Evolutionary conservation across 306 rosid species (phyloP), one percentile per base, ranked within the genome.

Genomic region (Inga oerstediana): DNA sequence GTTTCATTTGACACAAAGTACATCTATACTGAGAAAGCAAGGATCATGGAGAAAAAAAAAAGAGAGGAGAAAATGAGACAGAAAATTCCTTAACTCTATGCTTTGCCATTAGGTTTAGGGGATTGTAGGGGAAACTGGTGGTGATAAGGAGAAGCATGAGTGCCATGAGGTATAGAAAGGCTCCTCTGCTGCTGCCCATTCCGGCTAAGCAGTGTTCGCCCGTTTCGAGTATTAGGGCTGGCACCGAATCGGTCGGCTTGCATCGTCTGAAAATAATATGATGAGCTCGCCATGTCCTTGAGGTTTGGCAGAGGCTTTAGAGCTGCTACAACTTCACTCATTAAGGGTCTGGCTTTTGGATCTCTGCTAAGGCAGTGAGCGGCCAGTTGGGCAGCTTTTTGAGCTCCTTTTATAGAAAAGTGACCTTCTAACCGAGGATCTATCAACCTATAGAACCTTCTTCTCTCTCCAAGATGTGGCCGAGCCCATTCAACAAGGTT

Each of bases 401-500:
- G 98, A 52, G 95, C 94, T 62, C 94, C 98, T 90, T 88, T 92
- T 41, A 93, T 92, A 15, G 98, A 93, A 75, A 93, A 93, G 87
- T 93, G 98, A 39, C 98, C 98, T 86, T 93, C 98, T 17, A 93
- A 91, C 84, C 98, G 91, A 19, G 97, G 98, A 80, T 93, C 98
- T 56, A 93, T 92, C 87, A 93, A 79, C 67, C 91, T 80, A 81
- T 93, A 92, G 90, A 93, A 93, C 86, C 94, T 90, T 78, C 90
- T 92, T 83, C 91, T 89, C 83, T 93, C 98, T 12, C 97, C 97
- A 24, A 95, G 91, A 87, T 95, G 92, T 15, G 98, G 98, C 79
- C 98, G 92, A 62, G 98, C 98, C 98, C 98, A 95, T 82, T 93
- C 98, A 59, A 95, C 98, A 17, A 95, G 97, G 85, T 95, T 95